These are phyloP conservation scores for Mortierella sp. DNA, from an alignment of 371 early-diverging fungal genomes.

Conservation along the genomic window DNA sequence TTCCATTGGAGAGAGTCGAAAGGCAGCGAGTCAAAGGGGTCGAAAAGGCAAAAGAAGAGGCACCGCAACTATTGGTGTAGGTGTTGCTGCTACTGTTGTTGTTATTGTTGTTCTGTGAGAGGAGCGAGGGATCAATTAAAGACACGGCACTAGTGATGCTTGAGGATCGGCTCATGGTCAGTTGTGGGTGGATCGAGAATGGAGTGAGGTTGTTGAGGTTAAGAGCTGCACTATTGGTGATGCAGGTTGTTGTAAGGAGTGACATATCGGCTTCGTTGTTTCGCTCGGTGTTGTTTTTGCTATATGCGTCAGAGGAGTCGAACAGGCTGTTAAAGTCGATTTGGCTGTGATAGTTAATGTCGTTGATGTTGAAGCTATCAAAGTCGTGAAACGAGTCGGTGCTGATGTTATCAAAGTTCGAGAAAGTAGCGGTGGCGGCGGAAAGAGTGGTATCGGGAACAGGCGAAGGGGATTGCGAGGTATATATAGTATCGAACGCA, in stretches of 20 bases:
- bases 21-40: conserved; percentile 11
- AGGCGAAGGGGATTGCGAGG: not conserved
- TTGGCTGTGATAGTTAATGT: not conserved
- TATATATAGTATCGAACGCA: conserved; percentile 7
- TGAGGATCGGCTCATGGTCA: conserved; percentile 27
- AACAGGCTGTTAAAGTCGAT: not conserved
- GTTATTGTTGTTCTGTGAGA: conserved; percentile 17
- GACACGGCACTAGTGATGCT: conserved; percentile 12
- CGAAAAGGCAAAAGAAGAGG: not conserved
- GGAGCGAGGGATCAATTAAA: conserved; percentile 30
- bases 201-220: conserved; percentile 23
- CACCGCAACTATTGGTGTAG: not conserved
- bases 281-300: not conserved
- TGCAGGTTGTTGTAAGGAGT: conserved; percentile 4
- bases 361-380: not conserved
- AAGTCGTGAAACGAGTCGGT: not conserved
- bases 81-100: not conserved
- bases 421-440: not conserved
- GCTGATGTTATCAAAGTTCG: not conserved
- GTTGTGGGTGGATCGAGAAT: not conserved
- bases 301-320: not conserved
- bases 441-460: not conserved
- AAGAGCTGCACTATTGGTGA: not conserved
- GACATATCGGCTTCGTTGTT: not conserved
- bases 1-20: conserved; percentile 17